phyloP scores from a whole-genome alignment of 768 basidiomycete genomes.

The Xanthoconium stramineum region DNA sequence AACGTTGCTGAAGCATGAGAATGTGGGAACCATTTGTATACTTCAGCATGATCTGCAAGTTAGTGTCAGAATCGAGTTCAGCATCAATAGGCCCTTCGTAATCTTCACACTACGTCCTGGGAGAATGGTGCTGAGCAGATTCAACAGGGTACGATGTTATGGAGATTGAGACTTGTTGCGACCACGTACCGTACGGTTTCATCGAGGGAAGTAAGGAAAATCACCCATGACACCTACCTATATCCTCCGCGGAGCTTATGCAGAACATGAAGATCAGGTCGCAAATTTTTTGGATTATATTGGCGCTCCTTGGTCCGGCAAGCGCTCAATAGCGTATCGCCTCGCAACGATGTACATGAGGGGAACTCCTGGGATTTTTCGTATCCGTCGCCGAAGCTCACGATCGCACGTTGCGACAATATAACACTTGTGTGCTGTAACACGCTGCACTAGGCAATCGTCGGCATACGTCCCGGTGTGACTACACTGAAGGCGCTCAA shows the following conservation, averaged over 20 bases:
- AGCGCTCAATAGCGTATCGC: conserved; percentile 89
- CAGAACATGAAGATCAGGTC: not conserved
- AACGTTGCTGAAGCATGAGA: not conserved
- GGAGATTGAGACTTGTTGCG: not conserved
- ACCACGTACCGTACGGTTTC: no score
- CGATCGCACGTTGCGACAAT: conserved; percentile 98
- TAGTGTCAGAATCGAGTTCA: no score
- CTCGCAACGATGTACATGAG: conserved; percentile 96
- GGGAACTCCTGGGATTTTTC: conserved; percentile 90
- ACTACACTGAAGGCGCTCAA: conserved; percentile 89
- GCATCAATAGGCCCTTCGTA: no score
- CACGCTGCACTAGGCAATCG: conserved; percentile 95
- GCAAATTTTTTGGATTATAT: conserved; percentile 27
- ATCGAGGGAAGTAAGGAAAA: no score
- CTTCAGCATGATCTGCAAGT: not conserved
- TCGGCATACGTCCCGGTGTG: conserved; percentile 98
- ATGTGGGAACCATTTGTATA: not conserved
- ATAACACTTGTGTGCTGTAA: conserved; percentile 92
- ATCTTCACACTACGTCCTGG: no score
- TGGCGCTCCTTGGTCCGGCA: conserved; percentile 94
- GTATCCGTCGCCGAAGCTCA: conserved; percentile 86
- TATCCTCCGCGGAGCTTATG: not conserved
- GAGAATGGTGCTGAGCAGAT: not conserved
- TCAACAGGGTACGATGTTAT: not conserved
- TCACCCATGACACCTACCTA: not conserved